Evolutionary conservation across 352 stramenopile genomes (phyloP), one percentile per base, ranked within the genome.

Genomic region (Phytophthora aleatoria): DNA sequence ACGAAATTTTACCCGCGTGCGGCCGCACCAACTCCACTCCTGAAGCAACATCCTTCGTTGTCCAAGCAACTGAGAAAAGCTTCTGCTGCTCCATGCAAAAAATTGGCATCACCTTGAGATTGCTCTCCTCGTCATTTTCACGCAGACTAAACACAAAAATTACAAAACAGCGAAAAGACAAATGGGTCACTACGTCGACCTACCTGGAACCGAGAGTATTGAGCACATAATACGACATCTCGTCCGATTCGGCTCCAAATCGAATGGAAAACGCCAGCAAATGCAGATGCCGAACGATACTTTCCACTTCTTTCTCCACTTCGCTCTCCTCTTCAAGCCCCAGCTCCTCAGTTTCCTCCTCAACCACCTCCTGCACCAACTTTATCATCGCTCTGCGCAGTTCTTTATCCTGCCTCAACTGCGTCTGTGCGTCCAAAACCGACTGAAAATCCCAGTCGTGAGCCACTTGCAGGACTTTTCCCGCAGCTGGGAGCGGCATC

Each of bases 191-290:
- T 39, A 28, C 12, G 1, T 36, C 3, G 11, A 48, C 55, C 3
- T 51, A 77, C 69, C 69, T 74, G 33, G 75, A 83, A 20, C 77
- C 75, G 2, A 73, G 50, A 35, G 63, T n/a, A 55, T 80, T 71
- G 4, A 87, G 68, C 44, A 87, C 77, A n/a, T 84, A 87, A 41
- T 87, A 80, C 57, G 63, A 61, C 70, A 87, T 64, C 2, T 87
- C 73, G 15, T 74, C 67, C 3, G 73, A 75, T 5, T 69, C 65
- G 1, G 54, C 42, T 38, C 75, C 75, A 39, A 87, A 84, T 11
- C 77, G 66, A 64, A 87, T 76, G 24, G 75, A 83, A 47, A 77
- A 84, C 10, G 77, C 77, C 44, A 83, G 33, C 5, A 77, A 62
- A 56, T 84, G 75, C 50, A 87, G 50, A 24, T 74, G 57, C 26